Evolutionary conservation across 306 rosid genomes (phyloP).

Genomic region (Prunus mongolica): DNA sequence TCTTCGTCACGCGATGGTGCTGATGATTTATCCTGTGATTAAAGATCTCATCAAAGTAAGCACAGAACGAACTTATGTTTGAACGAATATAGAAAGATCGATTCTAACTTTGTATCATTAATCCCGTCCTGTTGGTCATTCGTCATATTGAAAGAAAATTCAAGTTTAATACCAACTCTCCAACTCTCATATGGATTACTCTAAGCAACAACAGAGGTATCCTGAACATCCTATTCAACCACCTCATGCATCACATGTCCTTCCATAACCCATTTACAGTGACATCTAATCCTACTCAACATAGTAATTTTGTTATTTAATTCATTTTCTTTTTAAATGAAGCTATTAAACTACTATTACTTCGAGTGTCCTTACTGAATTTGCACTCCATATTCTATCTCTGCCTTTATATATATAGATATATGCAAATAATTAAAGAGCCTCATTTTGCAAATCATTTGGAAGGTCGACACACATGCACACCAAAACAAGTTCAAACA

Average conservation of each 20-base stretch:
- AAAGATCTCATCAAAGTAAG: slow-evolving; percentile 32
- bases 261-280: not conserved
- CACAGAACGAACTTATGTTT: slow-evolving; percentile 20
- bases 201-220: not conserved
- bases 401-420: no score
- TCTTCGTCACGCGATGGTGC: slow-evolving; percentile 51
- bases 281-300: not conserved
- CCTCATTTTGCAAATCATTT: not conserved
- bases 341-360: not conserved
- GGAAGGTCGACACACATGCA: not conserved
- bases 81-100: not conserved
- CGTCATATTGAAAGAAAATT: not conserved
- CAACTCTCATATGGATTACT: not conserved
- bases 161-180: not conserved
- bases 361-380: not conserved
- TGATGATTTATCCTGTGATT: slow-evolving; percentile 76
- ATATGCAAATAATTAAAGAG: not conserved
- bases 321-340: not conserved
- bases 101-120: not conserved
- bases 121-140: not conserved
- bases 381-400: not conserved
- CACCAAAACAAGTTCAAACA: not conserved
- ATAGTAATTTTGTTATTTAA: not conserved
- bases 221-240: not conserved
- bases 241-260: not conserved